Conservation (phyloP, 768 basidiomycete species). For the Clitopilus hobsonii region DNA sequence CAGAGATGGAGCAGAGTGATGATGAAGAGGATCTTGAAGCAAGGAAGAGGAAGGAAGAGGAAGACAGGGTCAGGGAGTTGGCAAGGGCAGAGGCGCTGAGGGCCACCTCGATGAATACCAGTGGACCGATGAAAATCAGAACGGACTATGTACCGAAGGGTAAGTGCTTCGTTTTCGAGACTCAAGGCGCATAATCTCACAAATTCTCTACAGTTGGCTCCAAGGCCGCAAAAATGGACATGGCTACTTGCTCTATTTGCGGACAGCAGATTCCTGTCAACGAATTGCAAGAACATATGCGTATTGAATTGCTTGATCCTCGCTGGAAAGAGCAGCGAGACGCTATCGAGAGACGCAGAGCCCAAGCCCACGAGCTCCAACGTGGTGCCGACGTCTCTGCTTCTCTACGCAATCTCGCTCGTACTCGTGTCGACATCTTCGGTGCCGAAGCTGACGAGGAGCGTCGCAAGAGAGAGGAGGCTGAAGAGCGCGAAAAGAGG, state of each 20-base stretch:
- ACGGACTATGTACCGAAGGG: slow-evolving; percentile 95
- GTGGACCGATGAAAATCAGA: slow-evolving; percentile 88
- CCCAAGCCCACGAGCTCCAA: slow-evolving; percentile 82
- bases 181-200: slow-evolving; percentile 4
- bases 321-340: slow-evolving; percentile 97
- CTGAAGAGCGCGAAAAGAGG: slow-evolving; percentile 73
- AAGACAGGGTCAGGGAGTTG: slow-evolving; percentile 64
- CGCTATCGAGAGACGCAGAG: slow-evolving; percentile 81
- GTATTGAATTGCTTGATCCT: slow-evolving; percentile 96
- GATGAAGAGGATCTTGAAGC: slow-evolving; percentile 65
- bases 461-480: slow-evolving; percentile 79
- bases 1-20: slow-evolving; percentile 84
- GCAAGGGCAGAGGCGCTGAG: slow-evolving; percentile 80
- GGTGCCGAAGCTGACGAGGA: slow-evolving; percentile 93
- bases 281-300: slow-evolving; percentile 96
- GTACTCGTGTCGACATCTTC: slow-evolving; percentile 96
- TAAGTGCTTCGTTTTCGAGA: slow-evolving; percentile 37
- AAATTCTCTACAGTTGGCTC: slow-evolving; percentile 48
- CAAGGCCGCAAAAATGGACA: slow-evolving; percentile 60
- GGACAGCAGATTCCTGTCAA: slow-evolving; percentile 96
- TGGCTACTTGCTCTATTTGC: slow-evolving; percentile 90
- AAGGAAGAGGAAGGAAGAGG: slow-evolving; percentile 63
- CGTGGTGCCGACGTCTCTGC: slow-evolving; percentile 92
- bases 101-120: slow-evolving; percentile 66
- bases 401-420: slow-evolving; percentile 88